phyloP scores from a whole-genome alignment of 306 rosid genomes.

The Dicorynia guianensis region DNA sequence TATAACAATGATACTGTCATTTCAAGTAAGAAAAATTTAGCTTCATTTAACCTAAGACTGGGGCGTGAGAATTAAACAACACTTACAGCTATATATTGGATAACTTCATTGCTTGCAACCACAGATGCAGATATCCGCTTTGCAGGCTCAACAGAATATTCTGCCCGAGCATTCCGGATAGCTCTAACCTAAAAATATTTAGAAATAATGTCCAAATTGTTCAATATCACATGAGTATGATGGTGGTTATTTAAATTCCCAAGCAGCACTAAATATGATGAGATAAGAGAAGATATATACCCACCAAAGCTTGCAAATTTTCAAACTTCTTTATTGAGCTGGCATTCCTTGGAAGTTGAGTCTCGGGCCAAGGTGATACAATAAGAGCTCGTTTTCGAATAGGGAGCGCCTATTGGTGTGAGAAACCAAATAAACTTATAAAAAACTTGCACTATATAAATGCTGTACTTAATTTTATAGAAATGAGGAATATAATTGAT shows the following conservation, averaged over 20 bases:
- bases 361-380: conserved; percentile 85
- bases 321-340: conserved; percentile 81
- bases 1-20: conserved; percentile 5
- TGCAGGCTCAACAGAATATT: conserved; percentile 95
- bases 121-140: conserved; percentile 87
- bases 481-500: conserved; percentile 1
- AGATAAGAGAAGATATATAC: conserved; percentile 42
- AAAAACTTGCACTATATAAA: neutral
- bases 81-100: conserved; percentile 77
- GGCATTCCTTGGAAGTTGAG: conserved; percentile 69
- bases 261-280: conserved; percentile 11
- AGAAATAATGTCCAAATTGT: conserved; percentile 19
- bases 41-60: conserved; percentile 15
- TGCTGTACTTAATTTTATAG: neutral
- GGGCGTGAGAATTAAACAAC: conserved; percentile 31
- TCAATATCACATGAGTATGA: conserved; percentile 1
- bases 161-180: conserved; percentile 92
- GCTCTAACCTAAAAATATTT: conserved; percentile 69
- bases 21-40: neutral
- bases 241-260: conserved; percentile 19
- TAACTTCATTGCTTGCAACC: conserved; percentile 86
- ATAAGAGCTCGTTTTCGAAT: conserved; percentile 79
- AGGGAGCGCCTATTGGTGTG: conserved; percentile 79
- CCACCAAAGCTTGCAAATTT: conserved; percentile 87
- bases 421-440: conserved; percentile 16